Evolutionary conservation across 2,329 filamentous ascomycete species (phyloP).

Genomic region (Aspergillus floridensis): DNA sequence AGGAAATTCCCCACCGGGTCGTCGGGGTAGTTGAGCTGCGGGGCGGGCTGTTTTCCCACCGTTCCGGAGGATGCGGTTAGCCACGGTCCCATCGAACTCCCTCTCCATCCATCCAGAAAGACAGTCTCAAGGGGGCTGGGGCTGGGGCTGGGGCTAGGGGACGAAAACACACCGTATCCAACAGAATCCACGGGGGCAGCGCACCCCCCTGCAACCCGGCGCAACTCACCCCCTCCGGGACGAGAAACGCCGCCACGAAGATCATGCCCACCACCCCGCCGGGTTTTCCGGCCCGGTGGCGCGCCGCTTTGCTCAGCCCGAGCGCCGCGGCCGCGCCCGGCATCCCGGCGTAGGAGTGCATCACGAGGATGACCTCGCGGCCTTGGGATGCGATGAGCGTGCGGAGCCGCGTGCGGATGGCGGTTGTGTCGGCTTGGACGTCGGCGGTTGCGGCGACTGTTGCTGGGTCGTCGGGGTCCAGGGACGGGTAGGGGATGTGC

Average conservation of each 20-base stretch:
- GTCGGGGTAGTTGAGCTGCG: slow-evolving; percentile 14
- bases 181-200: slow-evolving; percentile 24
- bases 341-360: slow-evolving; percentile 36
- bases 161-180: slow-evolving; percentile 19
- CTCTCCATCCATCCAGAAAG: too few species aligned
- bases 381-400: slow-evolving; percentile 22
- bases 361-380: slow-evolving; percentile 26
- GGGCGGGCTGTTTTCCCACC: background rate
- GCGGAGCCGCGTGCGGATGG: slow-evolving; percentile 22
- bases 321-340: slow-evolving; percentile 28
- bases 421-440: slow-evolving; percentile 33
- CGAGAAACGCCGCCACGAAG: slow-evolving; percentile 36
- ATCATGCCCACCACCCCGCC: slow-evolving; percentile 33
- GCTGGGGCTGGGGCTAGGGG: too few species aligned
- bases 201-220: slow-evolving; percentile 22
- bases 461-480: slow-evolving; percentile 20
- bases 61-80: too few species aligned
- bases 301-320: slow-evolving; percentile 24
- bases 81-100: too few species aligned
- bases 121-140: too few species aligned
- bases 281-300: slow-evolving; percentile 23
- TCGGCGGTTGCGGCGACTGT: slow-evolving; percentile 15
- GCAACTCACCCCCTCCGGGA: slow-evolving; percentile 33
- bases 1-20: slow-evolving; percentile 17
- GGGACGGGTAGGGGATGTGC: slow-evolving; percentile 25